These are phyloP conservation scores for Cordyceps tenuipes DNA, from an alignment of 2,329 filamentous ascomycete genomes.

Conservation along the genomic window DNA sequence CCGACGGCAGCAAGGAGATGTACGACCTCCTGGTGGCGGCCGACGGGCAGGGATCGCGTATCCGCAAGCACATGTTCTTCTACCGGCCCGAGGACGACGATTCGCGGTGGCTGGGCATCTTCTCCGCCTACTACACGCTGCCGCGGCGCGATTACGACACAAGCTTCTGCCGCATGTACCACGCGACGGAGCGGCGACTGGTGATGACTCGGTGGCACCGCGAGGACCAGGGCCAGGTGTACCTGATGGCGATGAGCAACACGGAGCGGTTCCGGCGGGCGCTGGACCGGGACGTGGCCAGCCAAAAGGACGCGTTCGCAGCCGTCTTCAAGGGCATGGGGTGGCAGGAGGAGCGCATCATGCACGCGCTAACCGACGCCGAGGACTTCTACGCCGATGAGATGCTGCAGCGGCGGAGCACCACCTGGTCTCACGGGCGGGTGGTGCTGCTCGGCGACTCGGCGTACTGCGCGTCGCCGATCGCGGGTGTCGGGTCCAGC, in stretches of 20 bases:
- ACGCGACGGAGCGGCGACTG: slow-evolving; percentile 6
- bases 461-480: slow-evolving; percentile 9
- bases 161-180: slow-evolving; percentile 9
- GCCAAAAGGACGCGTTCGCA: slow-evolving; percentile 7
- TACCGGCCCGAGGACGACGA: slow-evolving; percentile 4
- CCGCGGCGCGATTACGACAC: slow-evolving; percentile 10
- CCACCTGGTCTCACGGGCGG: not conserved
- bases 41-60: slow-evolving; percentile 34
- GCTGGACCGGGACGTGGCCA: slow-evolving; percentile 1
- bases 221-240: not conserved
- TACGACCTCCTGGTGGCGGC: slow-evolving; percentile 48
- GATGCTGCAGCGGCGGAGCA: slow-evolving; percentile 6
- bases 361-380: slow-evolving; percentile 5
- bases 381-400: slow-evolving; percentile 11
- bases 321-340: slow-evolving; percentile 6
- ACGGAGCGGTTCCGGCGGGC: slow-evolving; percentile 5
- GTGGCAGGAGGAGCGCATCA: slow-evolving; percentile 7
- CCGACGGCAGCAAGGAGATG: slow-evolving; percentile 30
- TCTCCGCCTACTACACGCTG: slow-evolving; percentile 5
- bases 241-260: slow-evolving; percentile 10
- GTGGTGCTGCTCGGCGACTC: slow-evolving; percentile 10
- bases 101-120: slow-evolving; percentile 5
- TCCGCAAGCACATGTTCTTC: slow-evolving; percentile 13
- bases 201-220: slow-evolving; percentile 9
- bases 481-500: slow-evolving; percentile 9